Evolutionary conservation across 805 yeast species (phyloP).

Genomic region (Hanseniaspora mollemarum): DNA sequence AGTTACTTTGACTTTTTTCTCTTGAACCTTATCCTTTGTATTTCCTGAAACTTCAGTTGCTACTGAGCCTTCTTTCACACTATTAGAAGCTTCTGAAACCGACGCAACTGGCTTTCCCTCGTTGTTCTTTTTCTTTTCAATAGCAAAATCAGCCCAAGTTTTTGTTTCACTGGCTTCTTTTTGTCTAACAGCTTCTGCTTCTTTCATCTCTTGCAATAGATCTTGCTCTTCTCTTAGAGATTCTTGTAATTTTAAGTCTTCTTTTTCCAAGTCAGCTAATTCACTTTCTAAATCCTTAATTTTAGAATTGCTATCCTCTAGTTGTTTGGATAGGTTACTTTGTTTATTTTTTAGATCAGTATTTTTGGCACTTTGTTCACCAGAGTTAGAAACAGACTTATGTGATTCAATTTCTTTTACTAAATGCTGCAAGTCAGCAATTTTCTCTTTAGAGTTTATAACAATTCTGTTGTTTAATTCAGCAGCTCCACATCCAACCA

Average conservation of each 20-base stretch:
- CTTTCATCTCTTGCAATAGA: neutral
- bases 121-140: conserved; percentile 19
- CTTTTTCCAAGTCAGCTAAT: neutral
- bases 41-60: conserved; percentile 22
- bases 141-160: conserved; percentile 28
- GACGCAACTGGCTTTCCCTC: conserved; percentile 18
- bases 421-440: neutral
- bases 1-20: neutral
- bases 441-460: neutral
- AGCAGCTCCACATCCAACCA: neutral
- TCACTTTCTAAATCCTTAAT: neutral
- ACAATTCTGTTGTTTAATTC: neutral
- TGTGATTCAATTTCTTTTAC: neutral
- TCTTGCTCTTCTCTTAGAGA: conserved; percentile 11
- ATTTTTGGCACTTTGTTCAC: neutral
- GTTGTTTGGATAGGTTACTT: neutral
- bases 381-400: neutral
- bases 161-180: conserved; percentile 18
- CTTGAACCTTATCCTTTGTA: conserved; percentile 16
- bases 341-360: neutral
- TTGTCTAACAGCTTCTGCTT: neutral
- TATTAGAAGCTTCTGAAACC: conserved; percentile 18
- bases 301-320: neutral
- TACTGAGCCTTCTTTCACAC: conserved; percentile 22
- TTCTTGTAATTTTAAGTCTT: neutral